Percentiles rank a stretch among this genome's conserved stretches.
Evolutionary conservation across 495 filamentous ascomycete species (phyloP).

Genomic region (Penicillium chermesinum): DNA sequence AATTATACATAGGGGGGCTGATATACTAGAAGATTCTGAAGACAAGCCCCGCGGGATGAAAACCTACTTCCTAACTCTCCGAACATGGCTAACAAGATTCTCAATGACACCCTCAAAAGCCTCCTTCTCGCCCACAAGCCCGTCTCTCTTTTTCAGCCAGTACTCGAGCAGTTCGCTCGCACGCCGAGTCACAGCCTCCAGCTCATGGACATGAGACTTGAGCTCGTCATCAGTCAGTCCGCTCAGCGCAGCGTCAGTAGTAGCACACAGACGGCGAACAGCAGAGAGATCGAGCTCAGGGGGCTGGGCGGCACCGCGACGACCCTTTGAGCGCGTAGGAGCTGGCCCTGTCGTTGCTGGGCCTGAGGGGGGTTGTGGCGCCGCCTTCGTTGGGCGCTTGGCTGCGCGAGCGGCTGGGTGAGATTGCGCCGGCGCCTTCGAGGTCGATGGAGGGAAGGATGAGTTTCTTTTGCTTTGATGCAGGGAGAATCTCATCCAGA

Average conservation of each 20-base stretch:
- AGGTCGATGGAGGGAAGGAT: conserved; percentile 80
- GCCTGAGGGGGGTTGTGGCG: conserved; percentile 37
- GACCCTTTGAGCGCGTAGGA: conserved; percentile 36
- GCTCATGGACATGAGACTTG: conserved; percentile 59
- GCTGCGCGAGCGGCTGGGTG: conserved; percentile 36
- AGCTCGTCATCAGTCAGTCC: conserved; percentile 76
- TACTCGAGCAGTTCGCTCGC: conserved; percentile 79
- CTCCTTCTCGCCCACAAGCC: conserved; percentile 83
- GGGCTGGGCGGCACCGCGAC: conserved; percentile 56
- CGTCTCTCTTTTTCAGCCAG: conserved; percentile 81
- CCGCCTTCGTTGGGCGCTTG: conserved; percentile 44
- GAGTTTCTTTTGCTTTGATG: conserved; percentile 96
- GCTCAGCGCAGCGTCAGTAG: conserved; percentile 72
- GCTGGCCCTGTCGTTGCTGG: conserved; percentile 29
- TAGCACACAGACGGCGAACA: conserved; percentile 71
- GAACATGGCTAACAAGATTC: conserved; percentile 91
- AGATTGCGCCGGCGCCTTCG: conserved; percentile 26
- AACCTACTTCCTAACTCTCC: conserved; percentile 70
- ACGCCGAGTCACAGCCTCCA: conserved; percentile 60
- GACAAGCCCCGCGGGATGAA: neutral
- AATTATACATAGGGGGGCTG: conserved; percentile 20
- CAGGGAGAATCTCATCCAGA: conserved; percentile 92
- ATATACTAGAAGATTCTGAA: neutral
- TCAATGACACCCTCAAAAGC: conserved; percentile 98
- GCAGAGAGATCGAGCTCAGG: conserved; percentile 73